Evolutionary conservation across 192 early-diverging fungal species (phyloP), one percentile per base, ranked within the genome.

Genomic region (Backusella parvicylindrica): DNA sequence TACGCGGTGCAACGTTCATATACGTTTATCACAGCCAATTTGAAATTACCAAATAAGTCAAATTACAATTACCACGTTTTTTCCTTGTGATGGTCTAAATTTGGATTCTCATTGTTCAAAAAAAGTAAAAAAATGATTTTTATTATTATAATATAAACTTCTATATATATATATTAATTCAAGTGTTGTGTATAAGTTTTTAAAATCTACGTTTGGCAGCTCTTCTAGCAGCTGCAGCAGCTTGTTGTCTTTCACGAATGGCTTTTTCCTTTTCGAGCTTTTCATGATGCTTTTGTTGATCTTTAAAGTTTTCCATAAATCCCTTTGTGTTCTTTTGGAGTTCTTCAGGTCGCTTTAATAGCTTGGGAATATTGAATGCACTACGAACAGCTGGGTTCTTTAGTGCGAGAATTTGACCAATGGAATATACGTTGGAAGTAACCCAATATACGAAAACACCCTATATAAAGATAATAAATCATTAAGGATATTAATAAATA

Each of bases 391-490:
- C 11, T n/a, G 84, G 83, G 37, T 81, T 74, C 82, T 86, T 88
- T 37, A 97, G 83, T 37, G 88, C 75, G 32, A 89, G 60, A 47
- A 90, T 85, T 86, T 97, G 96, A 35, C 84, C 70, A 21, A 93
- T 79, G 8, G 93, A 92, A 68, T 90, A 86, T 9, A 88, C 28
- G 82, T 94, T 95, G 74, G 90, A 91, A 60, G 90, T 88, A 67
- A 94, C 80, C 94, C 93, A 95, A 83, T 96, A 96, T 65, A 95
- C 81, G 81, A 97, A 94, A 40, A 96, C 83, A 37, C 82, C 89
- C 92, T 93, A 85, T 65, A 76, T 68, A 73, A 68, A 21, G 53
- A 64, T 26, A 15, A 16, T 38, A 7, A 35, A 12, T 30, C 32
- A 35, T 33, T 63, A 64, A 32, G 21, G 7, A 37, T 13, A 38